Percentiles rank a stretch among this genome's conserved stretches.
These are phyloP conservation scores for Pythium oligandrum DNA, from an alignment of 352 stramenopile species.

Conservation along the genomic window DNA sequence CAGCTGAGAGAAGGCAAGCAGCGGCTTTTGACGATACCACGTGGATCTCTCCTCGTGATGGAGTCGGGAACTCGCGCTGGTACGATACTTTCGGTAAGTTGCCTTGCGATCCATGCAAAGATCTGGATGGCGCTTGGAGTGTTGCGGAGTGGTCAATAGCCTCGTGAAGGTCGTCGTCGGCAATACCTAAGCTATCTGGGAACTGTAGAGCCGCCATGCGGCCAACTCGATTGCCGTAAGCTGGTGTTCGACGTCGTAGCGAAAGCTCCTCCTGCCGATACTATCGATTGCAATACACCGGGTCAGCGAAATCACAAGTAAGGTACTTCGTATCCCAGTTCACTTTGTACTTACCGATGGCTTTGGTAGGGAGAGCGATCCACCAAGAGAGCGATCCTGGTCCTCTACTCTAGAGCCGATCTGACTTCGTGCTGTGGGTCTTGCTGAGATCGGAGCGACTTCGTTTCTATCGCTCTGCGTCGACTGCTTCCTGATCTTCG, in stretches of 20 bases:
- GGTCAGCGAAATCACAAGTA: no score
- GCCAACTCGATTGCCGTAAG: slow-evolving; percentile 14
- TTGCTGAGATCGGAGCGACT: no score
- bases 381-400: no score
- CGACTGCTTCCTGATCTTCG: no score
- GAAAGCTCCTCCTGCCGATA: no score
- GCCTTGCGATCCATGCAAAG: not conserved
- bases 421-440: no score
- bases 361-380: no score
- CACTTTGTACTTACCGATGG: no score
- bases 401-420: no score
- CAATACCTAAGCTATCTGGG: not conserved
- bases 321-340: no score
- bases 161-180: slow-evolving; percentile 9
- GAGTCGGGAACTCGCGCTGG: slow-evolving; percentile 43
- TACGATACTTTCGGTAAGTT: slow-evolving; percentile 32
- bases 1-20: slow-evolving; percentile 5
- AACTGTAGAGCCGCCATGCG: not conserved
- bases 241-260: slow-evolving; percentile 33
- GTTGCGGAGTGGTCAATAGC: slow-evolving; percentile 1
- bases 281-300: no score
- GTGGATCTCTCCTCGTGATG: slow-evolving; percentile 27
- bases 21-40: slow-evolving; percentile 14
- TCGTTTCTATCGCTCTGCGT: no score
- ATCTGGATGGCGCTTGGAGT: slow-evolving; percentile 5